Evolutionary conservation across 23 red algal species (phyloP).

Genomic region (Gracilaria vermiculophylla): DNA sequence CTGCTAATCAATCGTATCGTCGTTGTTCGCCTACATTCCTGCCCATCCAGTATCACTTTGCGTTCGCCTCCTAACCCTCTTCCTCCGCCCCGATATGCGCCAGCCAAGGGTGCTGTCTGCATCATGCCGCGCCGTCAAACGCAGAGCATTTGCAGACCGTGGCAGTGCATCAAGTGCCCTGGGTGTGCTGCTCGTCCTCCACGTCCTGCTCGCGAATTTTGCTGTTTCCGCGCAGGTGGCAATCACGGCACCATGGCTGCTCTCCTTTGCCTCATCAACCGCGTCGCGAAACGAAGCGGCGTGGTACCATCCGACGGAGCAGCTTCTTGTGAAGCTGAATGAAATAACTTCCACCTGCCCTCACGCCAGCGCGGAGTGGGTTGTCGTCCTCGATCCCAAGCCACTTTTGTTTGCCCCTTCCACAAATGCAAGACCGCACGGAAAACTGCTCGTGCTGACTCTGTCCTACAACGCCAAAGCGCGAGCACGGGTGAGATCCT

Average conservation of each 20-base stretch:
- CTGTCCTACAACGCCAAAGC: slow-evolving; percentile 29
- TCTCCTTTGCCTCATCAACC: background rate
- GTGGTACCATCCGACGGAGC: background rate
- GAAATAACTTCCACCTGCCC: background rate
- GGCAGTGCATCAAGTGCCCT: background rate
- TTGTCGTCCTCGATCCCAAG: background rate
- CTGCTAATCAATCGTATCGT: background rate
- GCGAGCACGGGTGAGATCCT: background rate
- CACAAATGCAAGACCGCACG: background rate
- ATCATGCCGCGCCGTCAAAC: background rate
- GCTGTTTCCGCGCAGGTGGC: background rate
- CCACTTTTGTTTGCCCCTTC: background rate
- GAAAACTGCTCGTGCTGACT: slow-evolving; percentile 20
- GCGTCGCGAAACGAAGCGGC: background rate
- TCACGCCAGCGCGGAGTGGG: slow-evolving; percentile 1
- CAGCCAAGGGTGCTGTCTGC: background rate
- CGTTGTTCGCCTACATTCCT: background rate
- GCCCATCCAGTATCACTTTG: background rate
- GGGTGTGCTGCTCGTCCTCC: background rate
- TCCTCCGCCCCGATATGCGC: background rate
- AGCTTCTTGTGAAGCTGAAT: slow-evolving; percentile 34
- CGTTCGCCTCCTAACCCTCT: background rate
- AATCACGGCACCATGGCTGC: background rate
- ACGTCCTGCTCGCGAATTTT: background rate
- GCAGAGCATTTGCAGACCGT: background rate